A percentile compares a stretch with the other conserved stretches of the same genome.
phyloP scores from a whole-genome alignment of 2,329 filamentous ascomycete genomes.

The Chaetomiaceae sp. region DNA sequence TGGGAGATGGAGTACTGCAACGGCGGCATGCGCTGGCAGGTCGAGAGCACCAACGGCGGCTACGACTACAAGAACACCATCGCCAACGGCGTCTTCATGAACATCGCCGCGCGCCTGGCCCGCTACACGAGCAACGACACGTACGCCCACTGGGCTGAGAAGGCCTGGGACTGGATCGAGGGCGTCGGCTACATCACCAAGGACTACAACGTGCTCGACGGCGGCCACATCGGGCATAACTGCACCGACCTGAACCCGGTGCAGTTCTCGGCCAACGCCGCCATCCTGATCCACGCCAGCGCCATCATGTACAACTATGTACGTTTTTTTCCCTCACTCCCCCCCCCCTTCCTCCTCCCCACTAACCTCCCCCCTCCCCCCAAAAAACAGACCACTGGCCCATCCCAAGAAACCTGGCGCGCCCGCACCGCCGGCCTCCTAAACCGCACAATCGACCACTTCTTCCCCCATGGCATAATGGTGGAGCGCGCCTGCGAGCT shows the following conservation, averaged over 20 bases:
- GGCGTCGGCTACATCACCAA: slow-evolving; percentile 43
- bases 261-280: slow-evolving; percentile 59
- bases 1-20: slow-evolving; percentile 54
- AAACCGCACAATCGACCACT: slow-evolving; percentile 32
- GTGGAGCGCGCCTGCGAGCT: slow-evolving; percentile 51
- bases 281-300: slow-evolving; percentile 52
- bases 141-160: slow-evolving; percentile 49
- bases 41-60: slow-evolving; percentile 55
- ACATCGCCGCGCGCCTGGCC: slow-evolving; percentile 49
- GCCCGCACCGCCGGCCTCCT: slow-evolving; percentile 45
- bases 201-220: slow-evolving; percentile 57
- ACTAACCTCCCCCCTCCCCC: slow-evolving; percentile 3
- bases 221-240: slow-evolving; percentile 46
- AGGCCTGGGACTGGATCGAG: slow-evolving; percentile 47
- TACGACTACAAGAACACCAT: slow-evolving; percentile 57
- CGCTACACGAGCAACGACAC: slow-evolving; percentile 51
- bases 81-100: slow-evolving; percentile 39
- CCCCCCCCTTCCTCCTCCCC: no score
- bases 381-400: slow-evolving; percentile 36
- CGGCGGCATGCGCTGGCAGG: slow-evolving; percentile 58
- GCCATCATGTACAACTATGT: slow-evolving; percentile 61
- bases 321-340: slow-evolving; percentile 25
- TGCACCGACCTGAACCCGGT: slow-evolving; percentile 52
- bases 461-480: slow-evolving; percentile 36
- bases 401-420: slow-evolving; percentile 50